These are phyloP conservation scores for Leccinum subtestaceum DNA, from an alignment of 768 basidiomycete species.

Conservation along the genomic window DNA sequence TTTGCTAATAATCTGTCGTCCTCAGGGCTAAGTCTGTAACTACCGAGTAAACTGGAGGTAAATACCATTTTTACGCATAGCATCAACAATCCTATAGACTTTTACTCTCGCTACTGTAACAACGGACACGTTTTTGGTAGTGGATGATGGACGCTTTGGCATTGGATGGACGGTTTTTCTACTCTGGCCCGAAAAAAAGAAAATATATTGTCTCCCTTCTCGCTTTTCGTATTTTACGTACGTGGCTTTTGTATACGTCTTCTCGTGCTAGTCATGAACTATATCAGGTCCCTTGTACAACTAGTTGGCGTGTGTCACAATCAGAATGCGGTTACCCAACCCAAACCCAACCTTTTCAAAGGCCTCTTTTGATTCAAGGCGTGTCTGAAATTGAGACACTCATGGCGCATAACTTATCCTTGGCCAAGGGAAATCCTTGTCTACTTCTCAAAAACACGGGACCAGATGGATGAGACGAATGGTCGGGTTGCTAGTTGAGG, in stretches of 20 bases:
- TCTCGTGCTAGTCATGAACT: neutral
- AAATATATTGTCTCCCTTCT: neutral
- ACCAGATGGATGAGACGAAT: neutral
- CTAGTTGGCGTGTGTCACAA: neutral
- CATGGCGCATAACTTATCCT: too few relatives aligned
- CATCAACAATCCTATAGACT: conserved; percentile 15
- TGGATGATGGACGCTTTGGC: conserved; percentile 30
- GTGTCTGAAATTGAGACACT: too few relatives aligned
- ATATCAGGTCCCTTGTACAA: neutral
- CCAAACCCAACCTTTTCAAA: neutral
- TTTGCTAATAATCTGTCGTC: conserved; percentile 9
- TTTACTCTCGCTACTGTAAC: conserved; percentile 5
- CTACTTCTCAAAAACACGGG: neutral
- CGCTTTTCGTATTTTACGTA: neutral
- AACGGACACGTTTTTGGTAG: conserved; percentile 27
- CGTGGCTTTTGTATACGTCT: neutral
- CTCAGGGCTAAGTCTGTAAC: conserved; percentile 75
- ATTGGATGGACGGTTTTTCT: conserved; percentile 20
- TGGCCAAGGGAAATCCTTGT: too few relatives aligned
- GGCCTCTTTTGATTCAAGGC: neutral
- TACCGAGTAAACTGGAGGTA: conserved; percentile 48
- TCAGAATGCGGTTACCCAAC: neutral
- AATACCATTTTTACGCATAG: neutral
- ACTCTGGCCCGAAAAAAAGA: conserved; percentile 3
- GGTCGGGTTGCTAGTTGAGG: too few relatives aligned